Conservation (phyloP, 2,329 filamentous ascomycete species). For the Ceratocystis albifundus region DNA sequence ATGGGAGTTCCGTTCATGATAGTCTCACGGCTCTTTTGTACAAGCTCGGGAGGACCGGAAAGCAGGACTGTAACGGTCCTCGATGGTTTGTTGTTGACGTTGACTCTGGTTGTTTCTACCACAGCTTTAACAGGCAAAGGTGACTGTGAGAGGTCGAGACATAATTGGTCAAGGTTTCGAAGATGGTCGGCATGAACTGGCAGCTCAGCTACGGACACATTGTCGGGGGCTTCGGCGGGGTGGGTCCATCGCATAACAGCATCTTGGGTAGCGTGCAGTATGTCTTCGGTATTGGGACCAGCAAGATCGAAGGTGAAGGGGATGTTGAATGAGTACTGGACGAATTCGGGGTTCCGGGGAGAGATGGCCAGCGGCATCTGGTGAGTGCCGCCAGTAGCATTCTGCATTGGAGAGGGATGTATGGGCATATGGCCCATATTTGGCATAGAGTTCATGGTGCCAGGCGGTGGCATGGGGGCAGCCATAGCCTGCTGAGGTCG, state of each 20-base stretch:
- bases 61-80: slow-evolving; percentile 81
- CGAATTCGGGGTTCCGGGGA: slow-evolving; percentile 17
- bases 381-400: slow-evolving; percentile 16
- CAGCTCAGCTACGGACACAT: slow-evolving; percentile 73
- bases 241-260: slow-evolving; percentile 90
- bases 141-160: slow-evolving; percentile 65
- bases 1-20: slow-evolving; percentile 88
- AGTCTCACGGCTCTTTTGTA: slow-evolving; percentile 78
- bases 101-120: slow-evolving; percentile 63
- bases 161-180: slow-evolving; percentile 64
- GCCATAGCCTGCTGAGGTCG: slow-evolving; percentile 21
- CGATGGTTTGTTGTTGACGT: slow-evolving; percentile 55
- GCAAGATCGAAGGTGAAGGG: slow-evolving; percentile 87
- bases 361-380: slow-evolving; percentile 20
- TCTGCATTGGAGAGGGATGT: slow-evolving; percentile 32
- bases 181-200: slow-evolving; percentile 88
- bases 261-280: slow-evolving; percentile 80
- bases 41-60: slow-evolving; percentile 74
- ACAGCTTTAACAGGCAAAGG: slow-evolving; percentile 66
- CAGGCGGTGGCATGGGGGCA: slow-evolving; percentile 14
- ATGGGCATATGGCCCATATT: slow-evolving; percentile 30
- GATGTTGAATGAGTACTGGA: slow-evolving; percentile 94
- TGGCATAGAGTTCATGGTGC: slow-evolving; percentile 19
- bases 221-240: slow-evolving; percentile 73
- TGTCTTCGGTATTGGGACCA: slow-evolving; percentile 86